Conservation (phyloP, 2,329 filamentous ascomycete species). For the Talaromyces atroroseus region DNA sequence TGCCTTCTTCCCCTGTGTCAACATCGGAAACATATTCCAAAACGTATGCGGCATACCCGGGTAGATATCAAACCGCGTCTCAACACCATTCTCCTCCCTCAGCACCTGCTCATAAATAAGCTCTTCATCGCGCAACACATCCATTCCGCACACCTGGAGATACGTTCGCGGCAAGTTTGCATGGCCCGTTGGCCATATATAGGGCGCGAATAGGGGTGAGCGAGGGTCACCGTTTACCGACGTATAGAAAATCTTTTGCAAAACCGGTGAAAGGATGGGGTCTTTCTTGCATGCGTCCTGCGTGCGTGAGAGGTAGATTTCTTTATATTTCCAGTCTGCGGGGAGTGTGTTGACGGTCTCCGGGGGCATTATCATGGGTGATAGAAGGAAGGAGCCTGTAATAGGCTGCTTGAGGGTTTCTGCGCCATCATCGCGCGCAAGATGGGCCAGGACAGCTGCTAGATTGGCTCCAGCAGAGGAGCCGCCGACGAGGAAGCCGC, state of each 20-base stretch:
- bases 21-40: constrained; percentile 6
- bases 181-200: constrained; percentile 20
- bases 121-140: constrained; percentile 49
- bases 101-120: constrained; percentile 49
- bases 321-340: constrained; percentile 12
- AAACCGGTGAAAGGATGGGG: constrained; percentile 24
- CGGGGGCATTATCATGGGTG: constrained; percentile 26
- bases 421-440: constrained; percentile 29
- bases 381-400: constrained; percentile 39
- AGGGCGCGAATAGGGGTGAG: constrained; percentile 1
- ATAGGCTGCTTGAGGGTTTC: constrained; percentile 30
- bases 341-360: constrained; percentile 24
- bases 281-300: constrained; percentile 22
- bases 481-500: constrained; percentile 48
- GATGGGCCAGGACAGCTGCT: constrained; percentile 26
- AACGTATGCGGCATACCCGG: constrained; percentile 36
- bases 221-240: not conserved
- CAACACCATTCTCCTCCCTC: constrained; percentile 37
- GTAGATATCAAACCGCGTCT: constrained; percentile 43
- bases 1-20: constrained; percentile 9
- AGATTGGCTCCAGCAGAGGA: constrained; percentile 44
- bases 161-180: constrained; percentile 42
- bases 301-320: constrained; percentile 22
- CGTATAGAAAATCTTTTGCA: constrained; percentile 15
- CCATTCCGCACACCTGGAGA: constrained; percentile 48